Evolutionary conservation across 768 basidiomycete species (phyloP), one percentile per base, ranked within the genome.

Genomic region (Clitopilus passeckerianus): DNA sequence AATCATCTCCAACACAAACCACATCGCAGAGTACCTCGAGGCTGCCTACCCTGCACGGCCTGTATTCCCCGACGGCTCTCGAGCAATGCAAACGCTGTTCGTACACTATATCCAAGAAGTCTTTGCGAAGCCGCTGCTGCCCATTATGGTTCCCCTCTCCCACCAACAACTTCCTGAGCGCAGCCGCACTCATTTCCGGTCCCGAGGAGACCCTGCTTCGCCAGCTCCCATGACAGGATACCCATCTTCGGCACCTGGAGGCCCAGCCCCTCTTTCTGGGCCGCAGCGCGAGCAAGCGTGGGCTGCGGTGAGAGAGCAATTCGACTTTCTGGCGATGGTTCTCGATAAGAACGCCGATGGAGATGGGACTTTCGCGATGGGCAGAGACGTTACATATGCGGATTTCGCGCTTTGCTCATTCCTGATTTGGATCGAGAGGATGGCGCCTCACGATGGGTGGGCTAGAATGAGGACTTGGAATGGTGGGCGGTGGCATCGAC

Each of bases 391-490:
- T 54, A 83, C 82, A 9, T 89, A 90, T 63, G 87, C 86, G 1
- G 89, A 91, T 64, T 90, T 91, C 66, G 84, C 86, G 5, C 71
- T 91, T 20, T 89, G 87, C 63, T 82, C 89, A 0, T 80, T 88
- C 16, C 71, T 91, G 43, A 80, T 90, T 52, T 91, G 87, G 88
- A 85, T 90, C 43, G 84, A 90, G 67, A 77, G 82, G 53, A 83
- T 90, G 67, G 82, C 87, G 3, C 80, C 86, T n/a, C 84, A 86
- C 58, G 87, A 90, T 62, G 87, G 86, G 14, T 91, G 89, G 89
- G 74, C 78, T 22, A 73, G 84, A 57, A 78, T 91, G n/a, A 72
- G 83, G 54, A 78, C 80, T 24, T 91, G 89, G 89, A 85, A 88
- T 65, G 78, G 75, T 3, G 87, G 89, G 3, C 69, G 89, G 44